Evolutionary conservation across 345 rosid species (phyloP).

Genomic region (Brassica napus): DNA sequence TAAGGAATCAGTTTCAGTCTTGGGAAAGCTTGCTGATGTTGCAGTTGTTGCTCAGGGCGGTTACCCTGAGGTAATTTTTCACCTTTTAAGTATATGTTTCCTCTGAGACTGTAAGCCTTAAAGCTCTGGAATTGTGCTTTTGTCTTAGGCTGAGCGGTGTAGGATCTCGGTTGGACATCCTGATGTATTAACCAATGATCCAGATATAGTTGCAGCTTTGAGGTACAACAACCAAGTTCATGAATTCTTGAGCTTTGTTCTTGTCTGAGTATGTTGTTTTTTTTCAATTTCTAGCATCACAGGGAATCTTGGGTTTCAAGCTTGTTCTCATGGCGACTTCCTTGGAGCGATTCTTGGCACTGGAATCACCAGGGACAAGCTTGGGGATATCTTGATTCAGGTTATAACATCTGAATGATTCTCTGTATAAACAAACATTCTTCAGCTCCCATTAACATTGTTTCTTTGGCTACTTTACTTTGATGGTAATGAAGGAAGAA

Average conservation of each 20-base stretch:
- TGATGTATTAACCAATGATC: conserved; percentile 58
- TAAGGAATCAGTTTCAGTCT: conserved; percentile 61
- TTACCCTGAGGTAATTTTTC: conserved; percentile 71
- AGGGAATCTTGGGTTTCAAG: conserved; percentile 76
- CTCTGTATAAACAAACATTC: neutral
- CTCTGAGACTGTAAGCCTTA: conserved; percentile 8
- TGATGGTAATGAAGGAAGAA: conserved; percentile 56
- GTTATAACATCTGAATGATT: conserved; percentile 36
- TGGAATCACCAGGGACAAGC: conserved; percentile 80
- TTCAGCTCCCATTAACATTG: conserved; percentile 3
- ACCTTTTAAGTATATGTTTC: neutral
- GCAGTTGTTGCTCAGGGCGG: conserved; percentile 80
- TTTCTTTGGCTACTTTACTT: conserved; percentile 12
- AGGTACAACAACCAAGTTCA: conserved; percentile 45
- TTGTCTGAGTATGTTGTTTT: conserved; percentile 6
- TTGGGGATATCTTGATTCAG: conserved; percentile 91
- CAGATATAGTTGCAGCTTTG: conserved; percentile 72
- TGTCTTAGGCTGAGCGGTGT: conserved; percentile 82
- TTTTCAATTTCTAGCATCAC: conserved; percentile 51
- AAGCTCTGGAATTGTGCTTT: conserved; percentile 17
- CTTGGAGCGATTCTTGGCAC: conserved; percentile 94
- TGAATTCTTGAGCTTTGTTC: conserved; percentile 13
- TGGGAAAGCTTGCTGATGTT: conserved; percentile 68
- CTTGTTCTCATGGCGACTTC: conserved; percentile 90
- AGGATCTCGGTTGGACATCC: conserved; percentile 82